phyloP scores from a whole-genome alignment of 805 yeast species.

The Monosporozyma solicola region DNA sequence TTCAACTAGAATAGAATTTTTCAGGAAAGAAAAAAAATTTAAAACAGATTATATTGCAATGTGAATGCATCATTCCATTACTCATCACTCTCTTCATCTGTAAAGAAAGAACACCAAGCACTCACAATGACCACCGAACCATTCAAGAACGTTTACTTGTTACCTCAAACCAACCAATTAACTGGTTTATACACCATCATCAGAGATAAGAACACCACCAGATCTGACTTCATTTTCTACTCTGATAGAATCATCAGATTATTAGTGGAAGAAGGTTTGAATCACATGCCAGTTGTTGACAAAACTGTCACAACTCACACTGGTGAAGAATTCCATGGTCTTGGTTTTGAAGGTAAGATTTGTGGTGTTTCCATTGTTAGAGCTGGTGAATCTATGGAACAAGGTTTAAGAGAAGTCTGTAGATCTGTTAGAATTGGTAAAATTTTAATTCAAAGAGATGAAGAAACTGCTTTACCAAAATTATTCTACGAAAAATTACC shows the following conservation, averaged over 20 bases:
- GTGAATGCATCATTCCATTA: neutral
- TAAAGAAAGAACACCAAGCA: neutral
- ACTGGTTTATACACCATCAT: conserved; percentile 82
- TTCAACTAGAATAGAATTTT: neutral
- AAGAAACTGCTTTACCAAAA: conserved; percentile 91
- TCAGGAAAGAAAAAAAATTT: neutral
- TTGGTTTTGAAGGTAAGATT: conserved; percentile 78
- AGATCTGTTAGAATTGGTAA: conserved; percentile 94
- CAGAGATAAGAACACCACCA: conserved; percentile 67
- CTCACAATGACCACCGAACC: conserved; percentile 25
- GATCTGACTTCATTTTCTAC: conserved; percentile 92
- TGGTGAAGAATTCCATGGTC: conserved; percentile 63
- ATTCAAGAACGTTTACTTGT: conserved; percentile 46
- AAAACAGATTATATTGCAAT: neutral
- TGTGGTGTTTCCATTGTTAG: conserved; percentile 97
- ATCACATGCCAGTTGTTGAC: conserved; percentile 79
- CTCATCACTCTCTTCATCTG: neutral
- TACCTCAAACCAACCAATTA: conserved; percentile 87
- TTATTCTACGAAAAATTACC: conserved; percentile 91
- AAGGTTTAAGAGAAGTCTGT: conserved; percentile 95
- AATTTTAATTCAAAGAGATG: conserved; percentile 94
- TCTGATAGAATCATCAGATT: conserved; percentile 90
- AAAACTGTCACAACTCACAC: conserved; percentile 66
- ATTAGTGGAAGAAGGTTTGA: conserved; percentile 93
- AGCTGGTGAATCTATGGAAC: conserved; percentile 99